Evolutionary conservation across 176 grass and related monocot species (phyloP), one percentile per base, ranked within the genome.

Genomic region (Ensete glaucum): DNA sequence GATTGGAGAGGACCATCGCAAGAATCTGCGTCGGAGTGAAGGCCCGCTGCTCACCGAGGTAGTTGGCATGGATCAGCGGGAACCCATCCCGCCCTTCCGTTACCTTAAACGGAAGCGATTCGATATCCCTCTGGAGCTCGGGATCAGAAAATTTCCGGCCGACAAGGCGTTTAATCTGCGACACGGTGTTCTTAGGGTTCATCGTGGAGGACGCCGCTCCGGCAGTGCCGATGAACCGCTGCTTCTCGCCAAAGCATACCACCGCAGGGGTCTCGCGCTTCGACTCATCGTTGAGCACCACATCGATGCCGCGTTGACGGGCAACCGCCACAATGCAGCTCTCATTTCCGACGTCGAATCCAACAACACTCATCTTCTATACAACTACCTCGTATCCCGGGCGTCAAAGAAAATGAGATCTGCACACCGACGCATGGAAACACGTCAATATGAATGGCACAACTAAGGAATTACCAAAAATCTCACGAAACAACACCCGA

Each of bases 251-350:
- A 51, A 98, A 98, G 88, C 90, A 93, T 50, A 97, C 85, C 60
- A 98, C 62, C 21, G 86, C 87, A 0, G 94, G 94, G 50, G 90
- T 98, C 84, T 93, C 94, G 17, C 94, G 85, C 69, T 93, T 98
- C 34, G 90, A 98, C 73, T 93, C 94, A 72, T 98, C 90, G n/a
- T 98, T 98, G 79, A 98, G 88, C 1, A 93, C 88, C 57, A 98
- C 90, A 43, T 98, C 94, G 23, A 98, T 92, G 21, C 90, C 94
- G 1, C 94, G 86, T 72, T 93, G 94, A 81, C 94, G 84, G 9
- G 94, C 90, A 1, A 98, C 90, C 0, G 85, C 94, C 3, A 98
- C 88, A 63, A 88, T 93, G 88, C 85, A 88, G 67, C 86, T 98
- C 77, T 92, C 87, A 25, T 93, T 98, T 12, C 94, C 93, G 0